These are phyloP conservation scores for Chaetomidium leptoderma DNA, from an alignment of 495 filamentous ascomycete species.

Conservation along the genomic window DNA sequence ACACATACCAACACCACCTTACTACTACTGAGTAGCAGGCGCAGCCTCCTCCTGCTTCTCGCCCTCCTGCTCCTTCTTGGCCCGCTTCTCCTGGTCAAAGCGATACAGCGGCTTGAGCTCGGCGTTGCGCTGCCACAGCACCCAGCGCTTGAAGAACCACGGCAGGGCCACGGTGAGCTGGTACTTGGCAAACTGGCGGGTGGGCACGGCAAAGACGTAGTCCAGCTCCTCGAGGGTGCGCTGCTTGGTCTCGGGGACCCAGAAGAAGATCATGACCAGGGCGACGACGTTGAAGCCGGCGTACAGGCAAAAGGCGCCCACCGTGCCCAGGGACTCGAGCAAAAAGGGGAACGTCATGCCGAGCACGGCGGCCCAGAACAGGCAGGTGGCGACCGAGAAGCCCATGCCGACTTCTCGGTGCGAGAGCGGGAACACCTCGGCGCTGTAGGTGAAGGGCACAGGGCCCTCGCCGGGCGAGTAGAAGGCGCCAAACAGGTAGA, in stretches of 20 bases:
- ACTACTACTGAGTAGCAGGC: too few species aligned
- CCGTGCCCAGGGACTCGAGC: slow-evolving; percentile 47
- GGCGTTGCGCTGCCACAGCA: slow-evolving; percentile 54
- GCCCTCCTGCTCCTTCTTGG: not conserved
- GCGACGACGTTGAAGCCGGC: slow-evolving; percentile 61
- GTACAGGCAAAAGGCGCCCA: slow-evolving; percentile 59
- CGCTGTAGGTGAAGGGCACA: slow-evolving; percentile 76
- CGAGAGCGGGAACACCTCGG: slow-evolving; percentile 71
- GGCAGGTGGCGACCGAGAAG: slow-evolving; percentile 64
- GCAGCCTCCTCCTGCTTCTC: not conserved
- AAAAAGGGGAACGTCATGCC: slow-evolving; percentile 63
- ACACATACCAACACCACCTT: too few species aligned
- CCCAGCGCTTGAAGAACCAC: slow-evolving; percentile 65
- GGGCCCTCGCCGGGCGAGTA: slow-evolving; percentile 79
- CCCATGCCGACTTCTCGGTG: slow-evolving; percentile 74
- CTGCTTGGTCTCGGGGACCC: slow-evolving; percentile 65
- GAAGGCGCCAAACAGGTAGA: slow-evolving; percentile 68
- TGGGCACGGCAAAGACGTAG: slow-evolving; percentile 75
- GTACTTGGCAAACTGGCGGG: slow-evolving; percentile 57
- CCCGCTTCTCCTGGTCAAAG: slow-evolving; percentile 37
- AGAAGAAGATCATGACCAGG: slow-evolving; percentile 63
- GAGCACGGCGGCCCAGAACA: slow-evolving; percentile 63
- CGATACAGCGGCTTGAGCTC: slow-evolving; percentile 61
- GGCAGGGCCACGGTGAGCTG: slow-evolving; percentile 59
- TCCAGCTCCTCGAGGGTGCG: slow-evolving; percentile 73